Evolutionary conservation across 2,329 filamentous ascomycete species (phyloP), one percentile per base, ranked within the genome.

Genomic region (Ceratocystis lukuohia): DNA sequence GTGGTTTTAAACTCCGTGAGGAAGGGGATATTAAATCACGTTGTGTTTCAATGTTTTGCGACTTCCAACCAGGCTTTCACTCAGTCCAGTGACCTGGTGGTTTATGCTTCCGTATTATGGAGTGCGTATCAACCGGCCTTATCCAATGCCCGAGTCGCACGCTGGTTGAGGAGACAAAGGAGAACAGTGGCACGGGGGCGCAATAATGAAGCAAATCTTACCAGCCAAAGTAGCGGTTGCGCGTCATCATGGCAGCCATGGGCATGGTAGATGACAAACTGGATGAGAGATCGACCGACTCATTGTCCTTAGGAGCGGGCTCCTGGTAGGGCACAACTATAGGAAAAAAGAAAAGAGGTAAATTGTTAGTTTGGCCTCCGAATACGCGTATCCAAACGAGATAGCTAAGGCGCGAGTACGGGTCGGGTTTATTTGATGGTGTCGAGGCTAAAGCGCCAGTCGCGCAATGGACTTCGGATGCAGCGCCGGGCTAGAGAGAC

Each of bases 221-320:
- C 83, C 84, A 87, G 73, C 84, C 84, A 67, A 87, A 77, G 72
- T 84, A 94, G 82, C 89, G 88, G 78, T 96, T 96, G 71, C 91
- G 84, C 71, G 88, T 94, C 75, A 96, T 94, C 82, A 96, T 95
- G 70, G 92, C 92, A 67, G 90, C 91, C 93, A 96, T 96, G 68
- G 93, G 93, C 73, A 97, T 80, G 45, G 92, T 95, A 73, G 87
- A 93, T 33, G 82, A 79, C 66, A 87, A 73, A 33, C 81, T 90
- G 76, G 88, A 87, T 65, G 84, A 80, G 75, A 96, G 83, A 73
- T 96, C 91, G 70, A 82, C 78, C 69, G 79, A 72, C 22, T 84
- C 82, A 72, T 81, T 82, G 15, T 64, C 61, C 72, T 86, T 85
- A 71, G 84, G 79, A 62, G 81, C 79, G 56, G 91, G 90, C 71